Evolutionary conservation across 768 basidiomycete species (phyloP).

Genomic region (Mycena floridula): DNA sequence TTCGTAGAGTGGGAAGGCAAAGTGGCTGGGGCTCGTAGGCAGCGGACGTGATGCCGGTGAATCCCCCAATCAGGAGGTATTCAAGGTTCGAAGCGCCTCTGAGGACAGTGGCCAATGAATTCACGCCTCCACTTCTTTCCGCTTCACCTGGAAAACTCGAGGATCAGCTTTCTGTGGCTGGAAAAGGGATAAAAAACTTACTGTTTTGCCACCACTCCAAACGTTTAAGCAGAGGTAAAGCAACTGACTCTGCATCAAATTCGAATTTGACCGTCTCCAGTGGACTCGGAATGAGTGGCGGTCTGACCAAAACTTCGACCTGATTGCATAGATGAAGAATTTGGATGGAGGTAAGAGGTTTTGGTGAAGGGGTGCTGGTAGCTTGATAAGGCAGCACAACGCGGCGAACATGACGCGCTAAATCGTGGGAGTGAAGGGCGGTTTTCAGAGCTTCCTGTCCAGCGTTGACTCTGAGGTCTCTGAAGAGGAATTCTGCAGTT

Average conservation of each 20-base stretch:
- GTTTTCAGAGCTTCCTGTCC: conserved; percentile 24
- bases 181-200: too few species aligned
- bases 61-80: conserved; percentile 53
- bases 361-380: conserved; percentile 33
- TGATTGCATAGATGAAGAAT: conserved; percentile 43
- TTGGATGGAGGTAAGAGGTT: conserved; percentile 31
- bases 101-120: conserved; percentile 50
- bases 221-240: conserved; percentile 46
- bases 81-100: conserved; percentile 45
- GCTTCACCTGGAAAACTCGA: too few species aligned
- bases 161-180: too few species aligned
- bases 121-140: conserved; percentile 59
- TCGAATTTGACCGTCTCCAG: conserved; percentile 33
- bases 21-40: conserved; percentile 20
- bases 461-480: conserved; percentile 40
- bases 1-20: conserved; percentile 40
- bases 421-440: too few species aligned
- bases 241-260: conserved; percentile 40
- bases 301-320: conserved; percentile 51
- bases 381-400: conserved; percentile 52
- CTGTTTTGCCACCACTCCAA: conserved; percentile 66
- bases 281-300: conserved; percentile 24
- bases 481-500: conserved; percentile 42
- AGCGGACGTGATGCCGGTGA: conserved; percentile 22
- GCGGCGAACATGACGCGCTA: conserved; percentile 51